Evolutionary conservation across 1,139 yeast genomes (phyloP).

Genomic region (Suhomyces choctaworum): DNA sequence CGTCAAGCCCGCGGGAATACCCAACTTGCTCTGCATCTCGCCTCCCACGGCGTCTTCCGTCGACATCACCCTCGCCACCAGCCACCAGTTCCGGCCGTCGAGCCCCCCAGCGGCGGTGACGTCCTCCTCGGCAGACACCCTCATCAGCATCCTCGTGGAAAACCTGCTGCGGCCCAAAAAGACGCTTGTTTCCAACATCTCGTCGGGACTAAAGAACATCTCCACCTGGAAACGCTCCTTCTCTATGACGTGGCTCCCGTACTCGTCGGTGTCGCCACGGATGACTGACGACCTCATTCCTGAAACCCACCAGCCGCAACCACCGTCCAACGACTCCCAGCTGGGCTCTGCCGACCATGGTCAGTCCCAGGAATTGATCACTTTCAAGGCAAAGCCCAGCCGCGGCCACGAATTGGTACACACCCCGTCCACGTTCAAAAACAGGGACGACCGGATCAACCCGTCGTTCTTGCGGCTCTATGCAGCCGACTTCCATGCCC

Average conservation of each 20-base stretch:
- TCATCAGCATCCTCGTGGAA: conserved; percentile 6
- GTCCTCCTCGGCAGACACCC: conserved; percentile 10
- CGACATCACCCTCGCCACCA: conserved; percentile 5
- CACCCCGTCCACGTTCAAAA: conserved; percentile 22
- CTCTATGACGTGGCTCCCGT: conserved; percentile 9
- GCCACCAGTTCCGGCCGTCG: conserved; percentile 8
- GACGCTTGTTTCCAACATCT: conserved; percentile 11
- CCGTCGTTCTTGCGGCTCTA: conserved; percentile 46
- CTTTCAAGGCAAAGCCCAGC: conserved; percentile 6
- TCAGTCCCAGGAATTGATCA: conserved; percentile 11
- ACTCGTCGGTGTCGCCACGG: conserved; percentile 19
- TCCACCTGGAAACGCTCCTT: conserved; percentile 11
- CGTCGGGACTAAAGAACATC: conserved; percentile 10
- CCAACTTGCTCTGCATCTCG: conserved; percentile 7
- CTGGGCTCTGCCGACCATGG: background rate
- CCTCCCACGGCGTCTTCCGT: conserved; percentile 6
- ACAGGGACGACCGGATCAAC: conserved; percentile 50
- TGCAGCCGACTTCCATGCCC: conserved; percentile 45
- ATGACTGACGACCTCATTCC: conserved; percentile 26
- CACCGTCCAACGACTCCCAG: background rate
- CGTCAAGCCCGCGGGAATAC: background rate
- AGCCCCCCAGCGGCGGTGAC: conserved; percentile 4
- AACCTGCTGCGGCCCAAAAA: conserved; percentile 1
- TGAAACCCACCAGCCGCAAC: background rate
- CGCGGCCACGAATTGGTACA: conserved; percentile 3